Percentiles rank a stretch among this genome's conserved stretches.
phyloP scores from a whole-genome alignment of 371 early-diverging fungal genomes.

The Amoeboradix gromovi region DNA sequence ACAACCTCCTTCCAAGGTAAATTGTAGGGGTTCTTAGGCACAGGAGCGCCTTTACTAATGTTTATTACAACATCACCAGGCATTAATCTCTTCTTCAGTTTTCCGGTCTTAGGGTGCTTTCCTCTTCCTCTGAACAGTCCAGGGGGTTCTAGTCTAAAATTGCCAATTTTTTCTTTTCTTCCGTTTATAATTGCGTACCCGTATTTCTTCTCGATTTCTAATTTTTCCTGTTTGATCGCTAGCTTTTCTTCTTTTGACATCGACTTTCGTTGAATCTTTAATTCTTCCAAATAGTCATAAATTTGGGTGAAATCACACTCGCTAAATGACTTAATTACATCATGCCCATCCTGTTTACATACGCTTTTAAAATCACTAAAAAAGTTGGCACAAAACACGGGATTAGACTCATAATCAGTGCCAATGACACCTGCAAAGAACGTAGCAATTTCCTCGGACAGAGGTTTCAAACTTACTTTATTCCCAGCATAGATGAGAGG shows the following conservation, averaged over 20 bases:
- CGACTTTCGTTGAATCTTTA: slow-evolving; percentile 43
- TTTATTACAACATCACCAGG: slow-evolving; percentile 84
- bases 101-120: slow-evolving; percentile 76
- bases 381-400: slow-evolving; percentile 60
- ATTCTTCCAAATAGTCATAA: slow-evolving; percentile 35
- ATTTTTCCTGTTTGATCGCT: slow-evolving; percentile 40
- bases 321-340: slow-evolving; percentile 37
- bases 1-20: slow-evolving; percentile 60
- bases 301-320: slow-evolving; percentile 75
- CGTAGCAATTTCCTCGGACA: slow-evolving; percentile 72
- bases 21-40: slow-evolving; percentile 60
- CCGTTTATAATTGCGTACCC: slow-evolving; percentile 49
- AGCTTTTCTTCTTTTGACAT: slow-evolving; percentile 69
- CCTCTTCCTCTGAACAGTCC: slow-evolving; percentile 85
- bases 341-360: slow-evolving; percentile 11
- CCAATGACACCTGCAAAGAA: slow-evolving; percentile 66
- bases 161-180: slow-evolving; percentile 81
- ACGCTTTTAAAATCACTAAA: slow-evolving; percentile 50
- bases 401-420: slow-evolving; percentile 52
- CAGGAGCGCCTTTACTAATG: slow-evolving; percentile 36
- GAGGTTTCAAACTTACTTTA: slow-evolving; percentile 34
- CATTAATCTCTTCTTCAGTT: slow-evolving; percentile 37
- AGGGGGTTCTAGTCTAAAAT: slow-evolving; percentile 86
- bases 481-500: slow-evolving; percentile 54
- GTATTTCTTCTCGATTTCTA: slow-evolving; percentile 35